A percentile compares a stretch with the other conserved stretches of the same genome.
These are phyloP conservation scores for Pseudotulostoma volvatum DNA, from an alignment of 495 filamentous ascomycete genomes.

Conservation along the genomic window DNA sequence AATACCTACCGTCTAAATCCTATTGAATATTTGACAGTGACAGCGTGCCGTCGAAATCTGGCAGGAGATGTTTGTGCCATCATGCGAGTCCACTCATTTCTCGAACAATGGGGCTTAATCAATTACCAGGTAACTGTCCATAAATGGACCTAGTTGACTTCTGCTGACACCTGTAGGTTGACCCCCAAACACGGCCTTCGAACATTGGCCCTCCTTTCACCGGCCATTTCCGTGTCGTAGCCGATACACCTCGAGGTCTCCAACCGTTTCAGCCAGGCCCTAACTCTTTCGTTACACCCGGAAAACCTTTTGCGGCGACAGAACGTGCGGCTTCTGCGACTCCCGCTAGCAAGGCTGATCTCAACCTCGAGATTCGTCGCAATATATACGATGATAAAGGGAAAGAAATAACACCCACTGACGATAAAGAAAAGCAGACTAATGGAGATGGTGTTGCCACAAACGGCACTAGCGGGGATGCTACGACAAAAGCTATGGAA, in stretches of 20 bases:
- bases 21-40: conserved; percentile 90
- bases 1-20: conserved; percentile 95
- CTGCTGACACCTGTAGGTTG: conserved; percentile 44
- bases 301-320: conserved; percentile 52
- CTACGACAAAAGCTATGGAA: conserved; percentile 41
- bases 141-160: not conserved
- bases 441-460: conserved; percentile 55
- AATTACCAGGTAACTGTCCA: conserved; percentile 70
- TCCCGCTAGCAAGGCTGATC: conserved; percentile 56
- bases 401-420: conserved; percentile 49
- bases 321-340: conserved; percentile 58
- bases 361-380: conserved; percentile 78
- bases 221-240: conserved; percentile 87
- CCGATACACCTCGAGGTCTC: conserved; percentile 85
- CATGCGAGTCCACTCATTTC: conserved; percentile 93
- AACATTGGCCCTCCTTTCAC: conserved; percentile 94
- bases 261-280: conserved; percentile 87
- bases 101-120: conserved; percentile 98
- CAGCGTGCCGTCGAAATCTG: conserved; percentile 88
- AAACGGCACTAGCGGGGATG: conserved; percentile 36
- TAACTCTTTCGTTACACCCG: conserved; percentile 52
- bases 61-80: conserved; percentile 97
- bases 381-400: conserved; percentile 91
- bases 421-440: conserved; percentile 47
- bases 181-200: conserved; percentile 85